Evolutionary conservation across 192 early-diverging fungal genomes (phyloP).

Genomic region (Phycomyces nitens): DNA sequence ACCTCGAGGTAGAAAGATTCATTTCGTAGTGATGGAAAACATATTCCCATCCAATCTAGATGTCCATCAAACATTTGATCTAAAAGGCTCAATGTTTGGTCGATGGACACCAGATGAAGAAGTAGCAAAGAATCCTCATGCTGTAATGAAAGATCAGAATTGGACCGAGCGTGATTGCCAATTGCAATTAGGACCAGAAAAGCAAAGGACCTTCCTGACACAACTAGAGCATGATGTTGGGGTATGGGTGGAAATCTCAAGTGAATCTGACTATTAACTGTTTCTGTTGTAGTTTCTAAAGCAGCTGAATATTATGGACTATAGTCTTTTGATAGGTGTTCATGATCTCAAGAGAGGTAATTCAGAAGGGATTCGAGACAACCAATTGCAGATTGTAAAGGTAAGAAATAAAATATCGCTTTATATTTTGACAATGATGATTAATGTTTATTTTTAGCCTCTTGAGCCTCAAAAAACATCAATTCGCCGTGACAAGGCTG

Average conservation of each 20-base stretch:
- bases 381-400: constrained; percentile 15
- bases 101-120: constrained; percentile 77
- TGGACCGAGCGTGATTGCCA: constrained; percentile 77
- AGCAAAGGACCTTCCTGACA: constrained; percentile 72
- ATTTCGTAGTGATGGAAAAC: constrained; percentile 99
- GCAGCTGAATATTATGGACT: constrained; percentile 95
- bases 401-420: background rate
- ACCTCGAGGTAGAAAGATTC: constrained; percentile 88
- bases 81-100: constrained; percentile 93
- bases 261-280: background rate
- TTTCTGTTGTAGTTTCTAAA: constrained; percentile 51
- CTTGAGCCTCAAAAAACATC: background rate
- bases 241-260: constrained; percentile 41
- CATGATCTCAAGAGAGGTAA: constrained; percentile 87
- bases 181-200: constrained; percentile 79
- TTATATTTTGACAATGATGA: background rate
- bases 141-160: constrained; percentile 96
- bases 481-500: constrained; percentile 39
- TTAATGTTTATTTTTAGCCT: background rate
- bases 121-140: constrained; percentile 73
- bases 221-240: constrained; percentile 88
- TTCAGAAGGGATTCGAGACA: constrained; percentile 74
- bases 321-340: constrained; percentile 90
- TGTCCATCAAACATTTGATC: constrained; percentile 93
- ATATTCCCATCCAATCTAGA: constrained; percentile 96